Evolutionary conservation across 768 basidiomycete genomes (phyloP).

Genomic region (Amanita phalloides): DNA sequence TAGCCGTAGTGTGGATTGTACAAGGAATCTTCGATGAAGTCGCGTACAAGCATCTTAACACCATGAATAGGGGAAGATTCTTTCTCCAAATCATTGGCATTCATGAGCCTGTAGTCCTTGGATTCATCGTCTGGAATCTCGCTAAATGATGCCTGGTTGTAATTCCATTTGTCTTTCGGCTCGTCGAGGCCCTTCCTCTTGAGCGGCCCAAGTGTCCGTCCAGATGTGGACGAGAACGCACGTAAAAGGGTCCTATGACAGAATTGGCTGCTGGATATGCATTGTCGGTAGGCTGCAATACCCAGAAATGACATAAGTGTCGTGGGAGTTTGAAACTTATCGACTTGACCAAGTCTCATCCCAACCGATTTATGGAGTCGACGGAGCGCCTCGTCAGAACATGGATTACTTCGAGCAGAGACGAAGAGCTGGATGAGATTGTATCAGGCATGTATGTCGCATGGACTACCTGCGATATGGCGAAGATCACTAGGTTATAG

Average conservation of each 20-base stretch:
- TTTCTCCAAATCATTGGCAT: slow-evolving; percentile 58
- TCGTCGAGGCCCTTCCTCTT: slow-evolving; percentile 13
- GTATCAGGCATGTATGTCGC: slow-evolving; percentile 40
- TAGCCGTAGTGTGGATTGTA: slow-evolving; percentile 99
- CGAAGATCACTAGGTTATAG: slow-evolving; percentile 16
- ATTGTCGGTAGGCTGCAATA: slow-evolving; percentile 19
- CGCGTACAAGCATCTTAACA: slow-evolving; percentile 91
- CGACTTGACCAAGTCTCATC: not conserved
- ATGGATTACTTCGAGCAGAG: slow-evolving; percentile 59
- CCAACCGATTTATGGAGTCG: slow-evolving; percentile 19
- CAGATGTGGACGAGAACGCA: slow-evolving; percentile 13
- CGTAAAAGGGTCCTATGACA: slow-evolving; percentile 8
- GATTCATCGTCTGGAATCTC: slow-evolving; percentile 33
- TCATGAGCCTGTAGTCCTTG: slow-evolving; percentile 41
- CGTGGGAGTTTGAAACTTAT: not conserved
- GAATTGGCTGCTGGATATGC: slow-evolving; percentile 8
- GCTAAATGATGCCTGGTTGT: slow-evolving; percentile 54
- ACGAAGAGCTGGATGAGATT: slow-evolving; percentile 46
- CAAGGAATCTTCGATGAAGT: slow-evolving; percentile 93
- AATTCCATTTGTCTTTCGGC: slow-evolving; percentile 64
- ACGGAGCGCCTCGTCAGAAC: slow-evolving; percentile 48
- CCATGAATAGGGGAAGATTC: slow-evolving; percentile 52
- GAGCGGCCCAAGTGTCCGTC: slow-evolving; percentile 8
- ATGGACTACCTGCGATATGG: slow-evolving; percentile 5
- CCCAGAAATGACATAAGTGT: slow-evolving; percentile 26